Percentiles rank a stretch among this genome's conserved stretches.
These are phyloP conservation scores for Pseudoturritis turrita DNA, from an alignment of 345 rosid species.

Conservation along the genomic window DNA sequence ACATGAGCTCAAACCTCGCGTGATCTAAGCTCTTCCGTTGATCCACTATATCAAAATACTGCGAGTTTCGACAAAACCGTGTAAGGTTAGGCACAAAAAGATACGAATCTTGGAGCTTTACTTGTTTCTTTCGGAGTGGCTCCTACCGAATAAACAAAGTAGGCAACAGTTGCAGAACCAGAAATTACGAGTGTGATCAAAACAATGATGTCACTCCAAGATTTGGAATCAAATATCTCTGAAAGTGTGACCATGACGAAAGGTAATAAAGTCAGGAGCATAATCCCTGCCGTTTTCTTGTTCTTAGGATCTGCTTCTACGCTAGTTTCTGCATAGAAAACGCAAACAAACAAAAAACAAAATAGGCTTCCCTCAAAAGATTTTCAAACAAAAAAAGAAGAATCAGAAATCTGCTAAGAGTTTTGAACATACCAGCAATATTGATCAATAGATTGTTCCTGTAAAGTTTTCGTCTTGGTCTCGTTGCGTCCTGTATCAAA, in stretches of 20 bases:
- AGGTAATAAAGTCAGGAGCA: conserved; percentile 27
- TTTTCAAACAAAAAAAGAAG: background rate
- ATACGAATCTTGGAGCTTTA: background rate
- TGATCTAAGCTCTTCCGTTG: conserved; percentile 28
- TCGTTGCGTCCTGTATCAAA: background rate
- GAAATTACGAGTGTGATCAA: conserved; percentile 27
- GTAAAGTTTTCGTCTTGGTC: background rate
- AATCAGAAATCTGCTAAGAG: background rate
- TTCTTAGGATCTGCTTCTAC: conserved; percentile 27
- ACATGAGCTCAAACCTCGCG: conserved; percentile 29
- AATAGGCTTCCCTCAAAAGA: background rate
- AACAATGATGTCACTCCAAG: conserved; percentile 3
- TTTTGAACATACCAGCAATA: conserved; percentile 6
- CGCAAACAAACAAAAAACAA: background rate
- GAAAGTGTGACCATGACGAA: conserved; percentile 23
- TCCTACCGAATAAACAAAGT: conserved; percentile 29
- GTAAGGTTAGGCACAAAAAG: background rate
- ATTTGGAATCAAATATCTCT: conserved; percentile 9
- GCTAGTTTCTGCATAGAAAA: conserved; percentile 15
- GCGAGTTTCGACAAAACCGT: background rate
- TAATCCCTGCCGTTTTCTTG: conserved; percentile 28
- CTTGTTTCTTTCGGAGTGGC: background rate
- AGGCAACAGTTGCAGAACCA: conserved; percentile 20
- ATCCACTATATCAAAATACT: conserved; percentile 17
- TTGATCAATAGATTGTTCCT: background rate